Percentiles rank a stretch among this genome's conserved stretches.
phyloP scores from a whole-genome alignment of 208 protist genomes.

The Crithidia thermophila region DNA sequence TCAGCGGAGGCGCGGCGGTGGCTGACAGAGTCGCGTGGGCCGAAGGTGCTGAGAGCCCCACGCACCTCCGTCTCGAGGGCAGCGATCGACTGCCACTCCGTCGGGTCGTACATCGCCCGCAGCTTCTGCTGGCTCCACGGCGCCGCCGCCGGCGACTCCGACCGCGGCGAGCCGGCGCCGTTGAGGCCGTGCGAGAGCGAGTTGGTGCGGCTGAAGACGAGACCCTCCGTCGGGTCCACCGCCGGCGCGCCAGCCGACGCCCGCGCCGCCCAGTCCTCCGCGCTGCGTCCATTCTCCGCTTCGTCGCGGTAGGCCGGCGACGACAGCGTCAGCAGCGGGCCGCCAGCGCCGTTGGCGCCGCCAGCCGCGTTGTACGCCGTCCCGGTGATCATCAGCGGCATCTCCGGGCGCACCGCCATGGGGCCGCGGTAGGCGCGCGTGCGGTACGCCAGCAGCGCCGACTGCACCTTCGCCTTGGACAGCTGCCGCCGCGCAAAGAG shows the following conservation, averaged over 20 bases:
- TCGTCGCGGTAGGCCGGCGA: constrained; percentile 35
- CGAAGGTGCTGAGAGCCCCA: constrained; percentile 36
- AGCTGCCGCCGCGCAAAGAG: constrained; percentile 42
- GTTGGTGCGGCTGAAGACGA: constrained; percentile 35
- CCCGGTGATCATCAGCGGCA: constrained; percentile 53
- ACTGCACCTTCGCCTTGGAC: constrained; percentile 49
- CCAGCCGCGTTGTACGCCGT: constrained; percentile 44
- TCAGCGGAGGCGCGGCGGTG: constrained; percentile 15
- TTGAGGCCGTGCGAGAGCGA: constrained; percentile 19
- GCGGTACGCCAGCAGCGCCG: constrained; percentile 53
- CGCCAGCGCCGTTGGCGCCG: constrained; percentile 17
- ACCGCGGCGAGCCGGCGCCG: constrained; percentile 29
- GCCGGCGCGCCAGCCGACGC: background rate
- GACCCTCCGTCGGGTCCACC: constrained; percentile 18
- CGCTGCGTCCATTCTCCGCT: too few species aligned
- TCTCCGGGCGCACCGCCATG: constrained; percentile 23
- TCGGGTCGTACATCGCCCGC: constrained; percentile 51
- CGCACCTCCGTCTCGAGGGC: constrained; percentile 67
- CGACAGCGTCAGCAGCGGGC: constrained; percentile 43
- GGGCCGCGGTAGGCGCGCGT: constrained; percentile 39
- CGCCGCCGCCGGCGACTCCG: constrained; percentile 27
- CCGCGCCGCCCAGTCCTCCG: too few species aligned
- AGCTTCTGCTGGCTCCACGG: constrained; percentile 46
- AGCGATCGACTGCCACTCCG: constrained; percentile 59
- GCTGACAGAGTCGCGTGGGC: constrained; percentile 31